A percentile compares a stretch with the other conserved stretches of the same genome.
Evolutionary conservation across 2,329 filamentous ascomycete genomes (phyloP).

Genomic region (Diaporthe australafricana): DNA sequence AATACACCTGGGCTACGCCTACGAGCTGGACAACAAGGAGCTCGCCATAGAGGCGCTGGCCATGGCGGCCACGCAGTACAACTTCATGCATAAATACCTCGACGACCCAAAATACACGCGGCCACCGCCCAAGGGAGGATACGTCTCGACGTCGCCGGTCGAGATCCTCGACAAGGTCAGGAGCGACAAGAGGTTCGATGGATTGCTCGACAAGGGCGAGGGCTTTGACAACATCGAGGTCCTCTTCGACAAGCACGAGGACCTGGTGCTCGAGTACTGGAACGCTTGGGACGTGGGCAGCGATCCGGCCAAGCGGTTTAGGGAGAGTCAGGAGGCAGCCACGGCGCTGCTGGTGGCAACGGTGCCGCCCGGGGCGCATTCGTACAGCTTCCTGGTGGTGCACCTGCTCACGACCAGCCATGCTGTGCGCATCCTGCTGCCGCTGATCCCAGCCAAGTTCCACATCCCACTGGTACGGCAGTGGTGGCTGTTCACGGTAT

Average conservation of each 20-base stretch:
- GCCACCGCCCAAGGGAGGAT: conserved; percentile 59
- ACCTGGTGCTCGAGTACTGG: conserved; percentile 86
- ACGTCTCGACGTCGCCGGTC: conserved; percentile 71
- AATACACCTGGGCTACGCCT: conserved; percentile 96
- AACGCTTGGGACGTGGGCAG: conserved; percentile 80
- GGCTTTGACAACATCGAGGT: conserved; percentile 72
- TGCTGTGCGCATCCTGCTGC: conserved; percentile 86
- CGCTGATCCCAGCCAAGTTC: conserved; percentile 77
- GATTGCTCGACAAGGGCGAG: conserved; percentile 65
- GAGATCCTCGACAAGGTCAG: conserved; percentile 79
- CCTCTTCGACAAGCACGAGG: conserved; percentile 77
- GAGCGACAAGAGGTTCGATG: conserved; percentile 76
- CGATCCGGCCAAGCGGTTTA: conserved; percentile 80
- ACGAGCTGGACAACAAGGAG: conserved; percentile 86
- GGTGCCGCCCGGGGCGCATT: conserved; percentile 65
- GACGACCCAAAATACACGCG: conserved; percentile 79
- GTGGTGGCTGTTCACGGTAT: conserved; percentile 89
- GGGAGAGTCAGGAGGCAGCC: conserved; percentile 73
- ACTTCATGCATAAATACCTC: conserved; percentile 73
- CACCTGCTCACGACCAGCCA: conserved; percentile 89
- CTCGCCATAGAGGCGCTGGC: conserved; percentile 89
- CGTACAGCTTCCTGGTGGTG: conserved; percentile 86
- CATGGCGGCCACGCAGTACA: conserved; percentile 70
- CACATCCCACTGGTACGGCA: conserved; percentile 82
- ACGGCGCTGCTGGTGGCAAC: conserved; percentile 72